These are phyloP conservation scores for Lactarius vividus DNA, from an alignment of 768 basidiomycete species.

Conservation along the genomic window DNA sequence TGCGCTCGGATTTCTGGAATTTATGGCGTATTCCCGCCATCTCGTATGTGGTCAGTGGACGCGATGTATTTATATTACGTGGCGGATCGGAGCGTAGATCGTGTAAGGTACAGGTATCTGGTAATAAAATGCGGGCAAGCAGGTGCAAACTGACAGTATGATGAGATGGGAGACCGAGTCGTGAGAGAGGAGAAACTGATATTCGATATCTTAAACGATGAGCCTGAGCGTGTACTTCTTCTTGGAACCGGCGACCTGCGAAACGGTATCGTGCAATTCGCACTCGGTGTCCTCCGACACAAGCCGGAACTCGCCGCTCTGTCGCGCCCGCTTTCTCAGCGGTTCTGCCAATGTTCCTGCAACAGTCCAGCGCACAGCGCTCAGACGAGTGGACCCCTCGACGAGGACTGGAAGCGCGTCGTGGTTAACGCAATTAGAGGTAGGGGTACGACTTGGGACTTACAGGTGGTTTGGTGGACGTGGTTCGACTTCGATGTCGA, in stretches of 20 bases:
- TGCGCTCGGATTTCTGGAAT: neutral
- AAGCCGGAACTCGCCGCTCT: slow-evolving; percentile 2
- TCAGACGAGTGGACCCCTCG: slow-evolving; percentile 12
- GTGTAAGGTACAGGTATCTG: neutral
- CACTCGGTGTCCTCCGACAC: neutral
- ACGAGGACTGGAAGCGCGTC: neutral
- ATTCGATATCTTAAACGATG: neutral
- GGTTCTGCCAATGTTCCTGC: neutral
- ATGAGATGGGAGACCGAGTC: neutral
- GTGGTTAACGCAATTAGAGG: neutral
- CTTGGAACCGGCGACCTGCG: neutral
- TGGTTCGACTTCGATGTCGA: neutral
- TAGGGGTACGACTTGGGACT: neutral
- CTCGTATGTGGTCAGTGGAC: neutral
- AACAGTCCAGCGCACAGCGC: slow-evolving; percentile 17
- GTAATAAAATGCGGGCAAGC: neutral
- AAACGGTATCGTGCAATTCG: slow-evolving; percentile 2
- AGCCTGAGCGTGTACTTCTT: slow-evolving; percentile 6
- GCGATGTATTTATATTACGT: neutral
- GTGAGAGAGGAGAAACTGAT: neutral
- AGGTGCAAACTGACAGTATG: neutral
- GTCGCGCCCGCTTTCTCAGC: neutral
- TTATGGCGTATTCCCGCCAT: neutral
- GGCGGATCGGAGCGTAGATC: neutral
- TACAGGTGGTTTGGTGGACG: neutral